Evolutionary conservation across 1,139 yeast genomes (phyloP), one percentile per base, ranked within the genome.

Genomic region (Meyerozyma sp.): DNA sequence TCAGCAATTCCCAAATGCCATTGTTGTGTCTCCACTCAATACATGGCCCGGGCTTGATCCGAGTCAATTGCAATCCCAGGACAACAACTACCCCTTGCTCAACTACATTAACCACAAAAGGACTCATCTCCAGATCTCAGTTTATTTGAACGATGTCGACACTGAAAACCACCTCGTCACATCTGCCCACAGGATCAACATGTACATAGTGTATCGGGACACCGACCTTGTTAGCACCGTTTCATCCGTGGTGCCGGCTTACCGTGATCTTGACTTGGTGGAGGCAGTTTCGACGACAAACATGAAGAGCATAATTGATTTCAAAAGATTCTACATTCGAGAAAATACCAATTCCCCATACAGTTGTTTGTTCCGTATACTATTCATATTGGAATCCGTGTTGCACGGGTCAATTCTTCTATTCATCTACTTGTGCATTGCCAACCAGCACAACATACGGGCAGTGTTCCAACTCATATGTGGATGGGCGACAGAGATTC

Each of bases 401-500:
- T 29, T 49, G 3, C 39, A 59, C 11, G 25, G 51, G 1, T 44
- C 42, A 2, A 59, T 54, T 38, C 20, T 58, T 9, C 39, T 61
- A 13, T 62, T 59, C 46, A 46, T 65, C 14, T 68, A 61, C 47
- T 53, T 82, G n/a, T 70, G 84, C 14, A 64, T 83, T 27, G 64
- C 79, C 16, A 78, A 80, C 47, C 63, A 75, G 42, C 76, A 77
- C 40, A 68, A 79, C 18, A 75, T 85, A 9, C 73, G 81, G 42
- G 83, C 91, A 2, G 75, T 73, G 52, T 40, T 69, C 2, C 91
- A 93, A 0, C 62, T 86, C 10, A 52, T 82, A 7, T 45, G 75
- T n/a, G 91, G 90, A 1, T 81, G 84, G 68, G 26, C 72, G 0
- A 75, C 76, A 2, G 81, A 83, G 49, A 57, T 73, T 1, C 36